Evolutionary conservation across 2,329 filamentous ascomycete genomes (phyloP).

Genomic region (Coniochaeta prunicola): DNA sequence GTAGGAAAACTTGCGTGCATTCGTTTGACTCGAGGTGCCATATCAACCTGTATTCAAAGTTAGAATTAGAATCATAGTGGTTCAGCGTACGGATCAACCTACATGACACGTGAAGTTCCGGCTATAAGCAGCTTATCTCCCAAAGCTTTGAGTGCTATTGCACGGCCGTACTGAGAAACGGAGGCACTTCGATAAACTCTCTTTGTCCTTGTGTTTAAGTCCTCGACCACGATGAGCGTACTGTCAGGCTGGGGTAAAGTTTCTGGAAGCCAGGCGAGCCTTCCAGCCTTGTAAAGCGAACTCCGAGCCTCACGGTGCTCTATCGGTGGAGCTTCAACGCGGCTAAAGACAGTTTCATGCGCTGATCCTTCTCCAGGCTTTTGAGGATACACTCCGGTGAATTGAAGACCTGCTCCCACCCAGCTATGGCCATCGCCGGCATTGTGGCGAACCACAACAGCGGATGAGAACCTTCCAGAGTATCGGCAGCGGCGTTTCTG

Average conservation of each 20-base stretch:
- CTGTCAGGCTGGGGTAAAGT: background rate
- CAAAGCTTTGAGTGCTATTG: background rate
- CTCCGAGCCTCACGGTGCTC: too few relatives aligned
- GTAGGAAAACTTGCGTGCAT: background rate
- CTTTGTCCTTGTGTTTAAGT: slow-evolving; percentile 5
- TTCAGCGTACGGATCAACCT: background rate
- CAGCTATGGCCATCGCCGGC: background rate
- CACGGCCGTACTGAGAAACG: background rate
- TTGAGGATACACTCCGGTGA: background rate
- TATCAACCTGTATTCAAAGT: background rate
- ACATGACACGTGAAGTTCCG: slow-evolving; percentile 1
- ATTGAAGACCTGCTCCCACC: background rate
- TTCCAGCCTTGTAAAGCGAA: slow-evolving; percentile 4
- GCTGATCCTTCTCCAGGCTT: background rate
- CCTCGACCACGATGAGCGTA: slow-evolving; percentile 6
- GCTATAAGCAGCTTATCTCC: slow-evolving; percentile 7
- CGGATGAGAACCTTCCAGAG: slow-evolving; percentile 6
- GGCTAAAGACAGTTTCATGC: background rate
- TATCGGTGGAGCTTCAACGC: background rate
- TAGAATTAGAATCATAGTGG: background rate
- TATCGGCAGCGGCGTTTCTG: background rate
- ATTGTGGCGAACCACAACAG: background rate
- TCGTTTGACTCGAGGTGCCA: slow-evolving; percentile 5
- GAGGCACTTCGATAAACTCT: background rate
- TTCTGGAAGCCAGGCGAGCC: slow-evolving; percentile 3